A percentile compares a stretch with the other conserved stretches of the same genome.
These are phyloP conservation scores for Phyllachora maydis DNA, from an alignment of 2,329 filamentous ascomycete genomes.

Conservation along the genomic window DNA sequence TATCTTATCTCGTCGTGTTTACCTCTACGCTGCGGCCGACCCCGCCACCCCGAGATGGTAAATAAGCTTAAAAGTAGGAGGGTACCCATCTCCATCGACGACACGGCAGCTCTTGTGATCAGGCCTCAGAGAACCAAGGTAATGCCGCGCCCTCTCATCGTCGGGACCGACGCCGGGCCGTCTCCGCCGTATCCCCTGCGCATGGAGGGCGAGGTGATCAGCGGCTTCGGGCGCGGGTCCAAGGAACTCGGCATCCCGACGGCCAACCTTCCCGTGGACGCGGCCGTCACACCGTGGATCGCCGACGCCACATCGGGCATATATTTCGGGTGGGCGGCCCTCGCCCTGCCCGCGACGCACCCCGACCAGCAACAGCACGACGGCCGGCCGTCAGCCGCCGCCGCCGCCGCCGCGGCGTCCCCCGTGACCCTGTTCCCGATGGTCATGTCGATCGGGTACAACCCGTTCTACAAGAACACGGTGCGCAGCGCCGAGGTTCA, in stretches of 20 bases:
- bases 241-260: slow-evolving; percentile 96
- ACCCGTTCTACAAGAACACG: slow-evolving; percentile 91
- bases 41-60: no score
- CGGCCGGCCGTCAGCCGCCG: slow-evolving; percentile 7
- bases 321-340: slow-evolving; percentile 81
- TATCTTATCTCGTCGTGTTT: no score
- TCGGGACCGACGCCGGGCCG: slow-evolving; percentile 56
- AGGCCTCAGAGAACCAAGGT: neutral
- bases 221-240: slow-evolving; percentile 82
- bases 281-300: slow-evolving; percentile 37
- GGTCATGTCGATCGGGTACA: slow-evolving; percentile 91
- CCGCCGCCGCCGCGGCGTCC: no score
- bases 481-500: slow-evolving; percentile 78
- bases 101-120: neutral
- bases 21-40: no score
- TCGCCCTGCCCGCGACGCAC: slow-evolving; percentile 33
- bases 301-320: slow-evolving; percentile 52
- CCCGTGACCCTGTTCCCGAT: slow-evolving; percentile 47
- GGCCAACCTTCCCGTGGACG: slow-evolving; percentile 69
- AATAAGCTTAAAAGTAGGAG: neutral
- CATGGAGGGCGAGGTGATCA: slow-evolving; percentile 73
- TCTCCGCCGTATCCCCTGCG: slow-evolving; percentile 61
- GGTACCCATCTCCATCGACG: neutral
- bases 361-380: slow-evolving; percentile 13
- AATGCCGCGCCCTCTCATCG: slow-evolving; percentile 42